These are phyloP conservation scores for Tagetes erecta DNA, from an alignment of 129 eudicot species.

Conservation along the genomic window DNA sequence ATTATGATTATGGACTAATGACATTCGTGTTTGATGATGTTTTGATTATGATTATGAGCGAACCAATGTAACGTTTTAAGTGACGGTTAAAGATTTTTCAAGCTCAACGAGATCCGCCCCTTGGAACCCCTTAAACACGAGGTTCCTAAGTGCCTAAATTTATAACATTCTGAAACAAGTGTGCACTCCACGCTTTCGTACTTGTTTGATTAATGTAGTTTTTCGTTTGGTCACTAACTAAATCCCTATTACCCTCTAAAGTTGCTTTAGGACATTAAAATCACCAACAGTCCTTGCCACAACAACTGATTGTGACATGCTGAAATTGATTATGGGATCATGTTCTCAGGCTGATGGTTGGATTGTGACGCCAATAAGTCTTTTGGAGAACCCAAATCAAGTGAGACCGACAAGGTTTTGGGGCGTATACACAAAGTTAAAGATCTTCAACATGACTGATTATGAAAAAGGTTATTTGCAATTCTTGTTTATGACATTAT, in stretches of 20 bases:
- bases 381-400: constrained; percentile 85
- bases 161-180: too few relatives aligned
- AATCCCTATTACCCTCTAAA: too few relatives aligned
- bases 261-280: too few relatives aligned
- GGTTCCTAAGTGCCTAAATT: too few relatives aligned
- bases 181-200: too few relatives aligned
- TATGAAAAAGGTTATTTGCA: constrained; percentile 65
- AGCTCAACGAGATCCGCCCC: too few relatives aligned
- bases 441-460: constrained; percentile 87
- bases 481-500: not conserved
- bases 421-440: constrained; percentile 98
- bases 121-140: too few relatives aligned
- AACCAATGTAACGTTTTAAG: too few relatives aligned
- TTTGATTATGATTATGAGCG: too few relatives aligned
- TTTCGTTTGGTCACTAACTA: too few relatives aligned
- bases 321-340: not conserved
- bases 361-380: constrained; percentile 76
- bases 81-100: not conserved
- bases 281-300: too few relatives aligned
- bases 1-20: not conserved
- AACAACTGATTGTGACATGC: not conserved
- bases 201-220: too few relatives aligned
- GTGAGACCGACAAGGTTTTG: constrained; percentile 93
- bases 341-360: constrained; percentile 85
- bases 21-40: not conserved